Conservation (phyloP, 1,139 yeast species). For the Kluyveromyces marxianus region DNA sequence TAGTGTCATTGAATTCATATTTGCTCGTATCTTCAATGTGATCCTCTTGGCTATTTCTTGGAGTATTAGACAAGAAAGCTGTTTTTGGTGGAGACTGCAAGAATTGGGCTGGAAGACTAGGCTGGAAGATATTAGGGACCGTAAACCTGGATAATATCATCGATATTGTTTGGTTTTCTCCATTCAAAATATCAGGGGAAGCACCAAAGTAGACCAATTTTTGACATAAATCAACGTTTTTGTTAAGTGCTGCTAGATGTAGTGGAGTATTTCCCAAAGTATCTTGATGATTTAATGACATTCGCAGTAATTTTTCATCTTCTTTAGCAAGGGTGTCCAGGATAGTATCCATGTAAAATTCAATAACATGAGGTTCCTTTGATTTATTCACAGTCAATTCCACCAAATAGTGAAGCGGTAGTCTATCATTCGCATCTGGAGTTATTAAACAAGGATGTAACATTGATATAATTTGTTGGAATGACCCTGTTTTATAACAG, state of each 20-base stretch:
- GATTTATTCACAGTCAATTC: conserved; percentile 50
- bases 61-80: conserved; percentile 4
- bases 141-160: conserved; percentile 33
- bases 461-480: conserved; percentile 61
- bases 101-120: conserved; percentile 3
- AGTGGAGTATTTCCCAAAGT: conserved; percentile 61
- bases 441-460: conserved; percentile 64
- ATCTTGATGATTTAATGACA: conserved; percentile 64
- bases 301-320: conserved; percentile 43
- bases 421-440: conserved; percentile 64
- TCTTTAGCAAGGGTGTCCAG: conserved; percentile 32
- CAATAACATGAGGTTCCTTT: conserved; percentile 34
- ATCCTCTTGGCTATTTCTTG: conserved; percentile 4
- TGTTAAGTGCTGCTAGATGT: conserved; percentile 45
- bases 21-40: conserved; percentile 1
- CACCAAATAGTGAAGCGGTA: conserved; percentile 66
- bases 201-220: conserved; percentile 28
- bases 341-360: conserved; percentile 37
- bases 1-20: conserved; percentile 1
- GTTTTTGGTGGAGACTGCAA: conserved; percentile 5
- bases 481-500: conserved; percentile 72
- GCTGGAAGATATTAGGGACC: conserved; percentile 1
- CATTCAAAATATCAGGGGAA: conserved; percentile 23
- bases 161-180: conserved; percentile 26
- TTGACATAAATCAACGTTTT: conserved; percentile 27